These are phyloP conservation scores for Exophiala spinifera DNA, from an alignment of 2,329 filamentous ascomycete genomes.

Conservation along the genomic window DNA sequence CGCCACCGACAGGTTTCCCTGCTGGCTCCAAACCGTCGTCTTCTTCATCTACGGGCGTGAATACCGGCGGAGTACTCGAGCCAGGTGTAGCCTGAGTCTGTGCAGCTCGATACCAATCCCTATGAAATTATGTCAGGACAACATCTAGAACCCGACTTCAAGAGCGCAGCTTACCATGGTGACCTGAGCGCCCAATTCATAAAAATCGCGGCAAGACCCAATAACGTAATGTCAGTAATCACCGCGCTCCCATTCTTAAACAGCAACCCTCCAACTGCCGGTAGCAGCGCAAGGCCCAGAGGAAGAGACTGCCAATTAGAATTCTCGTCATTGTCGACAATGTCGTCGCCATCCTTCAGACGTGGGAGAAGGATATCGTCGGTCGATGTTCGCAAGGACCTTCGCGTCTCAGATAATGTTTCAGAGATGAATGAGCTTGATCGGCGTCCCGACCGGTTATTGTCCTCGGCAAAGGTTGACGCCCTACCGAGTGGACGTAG, in stretches of 20 bases:
- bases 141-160: not conserved
- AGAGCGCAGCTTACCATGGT: conserved; percentile 65
- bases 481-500: conserved; percentile 38
- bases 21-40: conserved; percentile 32
- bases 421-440: conserved; percentile 78
- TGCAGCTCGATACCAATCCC: conserved; percentile 72
- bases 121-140: conserved; percentile 32
- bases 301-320: conserved; percentile 78
- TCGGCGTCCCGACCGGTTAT: conserved; percentile 44
- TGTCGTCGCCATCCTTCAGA: conserved; percentile 39
- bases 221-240: conserved; percentile 78
- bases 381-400: conserved; percentile 62
- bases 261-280: conserved; percentile 77
- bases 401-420: conserved; percentile 65
- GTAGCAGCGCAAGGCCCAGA: conserved; percentile 76
- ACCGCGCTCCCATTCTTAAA: conserved; percentile 81
- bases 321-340: conserved; percentile 49
- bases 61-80: conserved; percentile 35
- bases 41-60: conserved; percentile 33
- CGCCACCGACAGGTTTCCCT: conserved; percentile 1
- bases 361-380: conserved; percentile 65
- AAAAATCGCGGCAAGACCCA: conserved; percentile 78
- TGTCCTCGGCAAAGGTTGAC: conserved; percentile 37
- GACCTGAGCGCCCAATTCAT: conserved; percentile 88
- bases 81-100: conserved; percentile 59